Percentiles rank a stretch among this genome's conserved stretches.
These are phyloP conservation scores for Chloranthus sessilifolius DNA, from an alignment of 164 flowering plant species.

Conservation along the genomic window DNA sequence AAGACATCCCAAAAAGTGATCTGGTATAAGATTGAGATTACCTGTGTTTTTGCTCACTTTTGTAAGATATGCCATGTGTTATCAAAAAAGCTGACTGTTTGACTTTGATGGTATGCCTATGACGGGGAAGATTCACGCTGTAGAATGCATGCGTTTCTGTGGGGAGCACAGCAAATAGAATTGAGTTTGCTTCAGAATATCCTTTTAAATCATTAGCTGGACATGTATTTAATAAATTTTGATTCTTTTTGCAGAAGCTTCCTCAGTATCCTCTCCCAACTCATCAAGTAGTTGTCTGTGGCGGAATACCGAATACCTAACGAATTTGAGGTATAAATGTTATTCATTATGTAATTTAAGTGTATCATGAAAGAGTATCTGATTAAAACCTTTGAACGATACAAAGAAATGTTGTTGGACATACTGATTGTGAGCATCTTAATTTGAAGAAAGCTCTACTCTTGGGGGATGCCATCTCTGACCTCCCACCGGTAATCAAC, in stretches of 20 bases:
- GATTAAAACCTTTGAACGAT: not conserved
- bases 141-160: constrained; percentile 71
- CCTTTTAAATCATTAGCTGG: not conserved
- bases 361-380: too few relatives aligned
- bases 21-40: too few relatives aligned
- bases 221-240: not conserved
- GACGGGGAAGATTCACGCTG: too few relatives aligned
- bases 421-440: constrained; percentile 24
- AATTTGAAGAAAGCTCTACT: constrained; percentile 36
- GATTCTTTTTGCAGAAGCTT: constrained; percentile 35
- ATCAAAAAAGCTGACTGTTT: too few relatives aligned
- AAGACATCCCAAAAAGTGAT: too few relatives aligned
- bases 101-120: too few relatives aligned
- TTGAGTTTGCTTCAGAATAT: constrained; percentile 13
- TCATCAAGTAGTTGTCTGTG: constrained; percentile 58
- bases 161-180: constrained; percentile 77
- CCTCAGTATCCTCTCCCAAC: constrained; percentile 84
- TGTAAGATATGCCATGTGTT: too few relatives aligned
- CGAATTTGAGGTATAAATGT: constrained; percentile 61
- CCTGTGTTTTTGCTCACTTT: too few relatives aligned
- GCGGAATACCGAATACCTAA: constrained; percentile 39
- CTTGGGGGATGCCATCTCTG: constrained; percentile 74
- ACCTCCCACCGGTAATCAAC: constrained; percentile 70
- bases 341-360: too few relatives aligned
- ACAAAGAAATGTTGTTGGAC: constrained; percentile 49